Percentiles rank a stretch among this genome's conserved stretches.
phyloP scores from a whole-genome alignment of 2,329 filamentous ascomycete species.

The Grosmannia serpens region DNA sequence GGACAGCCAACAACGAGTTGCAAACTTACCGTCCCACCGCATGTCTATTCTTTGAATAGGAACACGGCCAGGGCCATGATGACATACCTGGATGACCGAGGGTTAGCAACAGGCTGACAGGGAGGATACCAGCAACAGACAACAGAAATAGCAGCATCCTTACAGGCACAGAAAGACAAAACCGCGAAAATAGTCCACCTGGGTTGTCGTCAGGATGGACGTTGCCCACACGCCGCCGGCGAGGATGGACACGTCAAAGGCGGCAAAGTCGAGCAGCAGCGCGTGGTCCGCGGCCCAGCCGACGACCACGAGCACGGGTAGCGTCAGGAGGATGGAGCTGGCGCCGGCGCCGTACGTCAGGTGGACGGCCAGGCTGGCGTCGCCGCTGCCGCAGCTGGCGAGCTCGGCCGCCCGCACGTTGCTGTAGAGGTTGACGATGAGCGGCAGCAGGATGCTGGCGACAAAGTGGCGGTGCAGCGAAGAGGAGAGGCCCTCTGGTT shows the following conservation, averaged over 20 bases:
- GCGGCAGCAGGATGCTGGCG: constrained; percentile 7
- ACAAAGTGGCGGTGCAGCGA: constrained; percentile 4
- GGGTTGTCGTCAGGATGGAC: constrained; percentile 2
- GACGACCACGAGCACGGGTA: not conserved
- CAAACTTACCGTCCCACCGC: too few relatives aligned
- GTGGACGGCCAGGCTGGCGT: constrained; percentile 1
- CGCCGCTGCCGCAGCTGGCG: not conserved
- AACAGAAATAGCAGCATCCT: not conserved
- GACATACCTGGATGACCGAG: not conserved
- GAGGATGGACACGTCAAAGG: constrained; percentile 5
- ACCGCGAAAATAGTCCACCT: constrained; percentile 5
- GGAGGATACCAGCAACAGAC: not conserved
- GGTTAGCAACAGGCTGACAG: not conserved
- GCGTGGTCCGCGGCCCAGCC: constrained; percentile 2
- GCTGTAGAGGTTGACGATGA: constrained; percentile 8
- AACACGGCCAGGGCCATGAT: not conserved
- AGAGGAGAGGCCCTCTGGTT: not conserved
- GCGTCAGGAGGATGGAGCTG: not conserved
- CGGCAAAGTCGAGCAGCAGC: constrained; percentile 6
- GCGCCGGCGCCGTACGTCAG: constrained; percentile 2
- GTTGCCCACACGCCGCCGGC: constrained; percentile 6
- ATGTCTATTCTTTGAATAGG: not conserved
- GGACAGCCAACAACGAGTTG: too few relatives aligned
- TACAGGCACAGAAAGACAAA: constrained; percentile 5
- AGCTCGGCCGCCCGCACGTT: constrained; percentile 6